Evolutionary conservation across 352 stramenopile species (phyloP), one percentile per base, ranked within the genome.

Genomic region (Phytophthora cactorum): DNA sequence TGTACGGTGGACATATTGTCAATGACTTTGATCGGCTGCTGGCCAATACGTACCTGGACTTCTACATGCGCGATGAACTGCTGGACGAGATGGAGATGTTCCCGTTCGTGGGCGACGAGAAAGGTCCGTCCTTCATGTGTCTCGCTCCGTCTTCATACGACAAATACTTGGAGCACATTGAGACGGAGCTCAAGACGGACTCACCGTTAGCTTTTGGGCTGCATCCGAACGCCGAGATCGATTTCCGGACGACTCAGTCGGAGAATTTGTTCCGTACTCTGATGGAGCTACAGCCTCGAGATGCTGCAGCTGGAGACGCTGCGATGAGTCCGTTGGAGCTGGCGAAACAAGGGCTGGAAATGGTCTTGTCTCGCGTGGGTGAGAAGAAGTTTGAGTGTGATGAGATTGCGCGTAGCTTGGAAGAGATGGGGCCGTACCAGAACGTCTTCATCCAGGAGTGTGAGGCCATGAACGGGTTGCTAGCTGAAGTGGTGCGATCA

Each of bases 401-500:
- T 63, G 97, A 99, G 43, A 96, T 99, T 51, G 69, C 87, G 5
- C 86, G 92, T 36, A 93, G 77, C 36, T 67, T 99, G 1, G 97
- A 99, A 71, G 97, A 99, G 63, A 86, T 94, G 60, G 81, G 97
- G 54, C 69, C 97, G 85, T 98, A 97, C 71, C 93, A 98, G 77
- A 99, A 99, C 78, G 96, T 98, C 28, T 99, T 99, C 64, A 86
- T 99, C 14, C 97, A 99, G 76, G 97, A 99, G 82, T 98, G 97
- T 72, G 96, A 99, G 62, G 86, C 97, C n/a, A 98, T 99, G 76
- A 99, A 99, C 75, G 90, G 86, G 0, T 76, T 99, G 15, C 73
- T 99, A 8, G 79, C 81, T 4, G 97, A 99, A 80, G 98, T 99
- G 8, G 84, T 95, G 51, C 95, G 96, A 14, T 99, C 95, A 14